Evolutionary conservation across 1,284 basidiomycete species (phyloP).

Genomic region (Hortiboletus rubellus): DNA sequence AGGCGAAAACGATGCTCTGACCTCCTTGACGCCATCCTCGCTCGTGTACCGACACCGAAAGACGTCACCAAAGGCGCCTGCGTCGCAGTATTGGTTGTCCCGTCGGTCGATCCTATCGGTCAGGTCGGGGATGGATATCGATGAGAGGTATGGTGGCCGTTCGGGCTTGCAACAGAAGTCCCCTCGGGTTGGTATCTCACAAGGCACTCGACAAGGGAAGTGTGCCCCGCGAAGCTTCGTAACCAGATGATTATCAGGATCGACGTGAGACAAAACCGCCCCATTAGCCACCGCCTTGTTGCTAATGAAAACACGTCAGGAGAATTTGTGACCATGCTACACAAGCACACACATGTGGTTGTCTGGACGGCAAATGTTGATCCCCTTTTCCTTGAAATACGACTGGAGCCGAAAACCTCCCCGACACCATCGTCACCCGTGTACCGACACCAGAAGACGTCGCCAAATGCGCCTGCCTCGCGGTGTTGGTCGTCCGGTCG

Average conservation of each 20-base stretch:
- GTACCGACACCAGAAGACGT: constrained; percentile 15
- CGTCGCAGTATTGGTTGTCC: background rate
- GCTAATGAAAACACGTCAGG: too few relatives aligned
- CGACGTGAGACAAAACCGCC: too few relatives aligned
- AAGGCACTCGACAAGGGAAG: too few relatives aligned
- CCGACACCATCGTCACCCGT: background rate
- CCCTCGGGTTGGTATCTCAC: too few relatives aligned
- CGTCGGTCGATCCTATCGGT: background rate
- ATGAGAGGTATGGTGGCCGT: background rate
- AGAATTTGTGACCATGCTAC: too few relatives aligned
- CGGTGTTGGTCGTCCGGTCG: background rate
- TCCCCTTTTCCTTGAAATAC: too few relatives aligned
- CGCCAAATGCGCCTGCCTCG: constrained; percentile 10
- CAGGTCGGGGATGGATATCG: background rate
- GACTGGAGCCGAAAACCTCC: background rate
- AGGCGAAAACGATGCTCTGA: background rate
- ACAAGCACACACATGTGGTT: too few relatives aligned
- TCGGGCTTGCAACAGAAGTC: background rate
- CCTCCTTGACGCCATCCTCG: constrained; percentile 1
- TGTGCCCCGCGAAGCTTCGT: too few relatives aligned
- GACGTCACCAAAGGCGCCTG: constrained; percentile 15
- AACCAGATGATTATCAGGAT: too few relatives aligned
- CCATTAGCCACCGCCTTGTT: too few relatives aligned
- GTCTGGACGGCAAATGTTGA: too few relatives aligned
- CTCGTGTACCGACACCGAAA: constrained; percentile 9